Conservation (phyloP, 1,284 basidiomycete species). For the Vanrija sp. region DNA sequence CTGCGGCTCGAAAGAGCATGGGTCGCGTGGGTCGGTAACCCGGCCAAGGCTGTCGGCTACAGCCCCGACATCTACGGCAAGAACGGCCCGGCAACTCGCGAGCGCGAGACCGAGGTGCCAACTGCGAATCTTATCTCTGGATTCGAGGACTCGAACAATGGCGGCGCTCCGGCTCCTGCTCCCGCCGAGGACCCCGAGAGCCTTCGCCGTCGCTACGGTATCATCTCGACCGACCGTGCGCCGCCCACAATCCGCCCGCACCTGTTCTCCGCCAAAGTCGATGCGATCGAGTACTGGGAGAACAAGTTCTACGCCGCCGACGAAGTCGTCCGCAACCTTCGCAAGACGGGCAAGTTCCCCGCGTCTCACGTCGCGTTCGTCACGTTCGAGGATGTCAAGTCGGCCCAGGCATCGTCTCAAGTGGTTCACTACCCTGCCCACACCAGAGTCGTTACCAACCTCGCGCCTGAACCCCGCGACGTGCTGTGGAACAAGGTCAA, state of each 20-base stretch:
- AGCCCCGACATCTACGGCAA: constrained; percentile 33
- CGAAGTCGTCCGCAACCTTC: constrained; percentile 56
- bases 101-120: neutral
- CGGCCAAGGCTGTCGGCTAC: constrained; percentile 57
- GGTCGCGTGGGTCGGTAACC: constrained; percentile 89
- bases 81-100: neutral
- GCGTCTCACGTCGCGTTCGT: constrained; percentile 84
- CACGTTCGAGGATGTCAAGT: constrained; percentile 93
- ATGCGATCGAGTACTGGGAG: constrained; percentile 81
- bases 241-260: constrained; percentile 36
- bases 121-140: constrained; percentile 34
- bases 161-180: neutral
- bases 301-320: constrained; percentile 71
- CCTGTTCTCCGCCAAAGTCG: constrained; percentile 57
- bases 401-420: constrained; percentile 88
- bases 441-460: constrained; percentile 62
- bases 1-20: constrained; percentile 76
- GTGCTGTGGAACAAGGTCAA: constrained; percentile 90
- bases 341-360: constrained; percentile 59
- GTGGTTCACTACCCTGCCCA: constrained; percentile 71
- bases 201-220: constrained; percentile 15
- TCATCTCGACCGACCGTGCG: constrained; percentile 31
- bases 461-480: constrained; percentile 91
- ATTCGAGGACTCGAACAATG: constrained; percentile 55
- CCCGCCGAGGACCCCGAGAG: constrained; percentile 10